Evolutionary conservation across 148 eudicot genomes (phyloP).

Genomic region (Salicornia ramosissima): DNA sequence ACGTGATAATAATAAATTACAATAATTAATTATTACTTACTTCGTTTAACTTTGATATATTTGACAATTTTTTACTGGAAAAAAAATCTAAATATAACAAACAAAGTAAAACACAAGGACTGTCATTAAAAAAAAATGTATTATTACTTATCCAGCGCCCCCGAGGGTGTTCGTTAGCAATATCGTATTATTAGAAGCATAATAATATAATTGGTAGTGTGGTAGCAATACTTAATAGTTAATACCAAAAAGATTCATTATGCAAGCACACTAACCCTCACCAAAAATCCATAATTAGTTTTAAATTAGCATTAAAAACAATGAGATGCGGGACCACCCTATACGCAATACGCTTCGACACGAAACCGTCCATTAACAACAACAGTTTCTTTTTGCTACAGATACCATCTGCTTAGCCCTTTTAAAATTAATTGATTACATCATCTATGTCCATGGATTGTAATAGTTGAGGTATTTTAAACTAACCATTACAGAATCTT

Average conservation of each 20-base stretch:
- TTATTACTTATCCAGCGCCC: too few species aligned
- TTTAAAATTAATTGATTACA: conserved; percentile 14
- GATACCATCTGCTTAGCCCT: conserved; percentile 16
- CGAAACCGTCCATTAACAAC: conserved; percentile 24
- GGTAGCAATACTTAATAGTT: not conserved
- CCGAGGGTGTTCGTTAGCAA: too few species aligned
- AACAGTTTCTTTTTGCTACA: conserved; percentile 8
- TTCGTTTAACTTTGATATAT: too few species aligned
- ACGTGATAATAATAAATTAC: too few species aligned
- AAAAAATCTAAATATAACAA: too few species aligned
- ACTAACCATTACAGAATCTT: conserved; percentile 4
- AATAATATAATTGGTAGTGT: not conserved
- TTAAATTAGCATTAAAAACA: not conserved
- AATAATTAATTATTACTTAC: too few species aligned
- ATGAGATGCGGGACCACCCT: not conserved
- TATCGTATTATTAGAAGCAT: too few species aligned
- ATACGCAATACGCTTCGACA: conserved; percentile 6
- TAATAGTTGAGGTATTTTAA: not conserved
- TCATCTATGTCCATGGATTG: conserved; percentile 3
- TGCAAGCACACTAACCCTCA: not conserved
- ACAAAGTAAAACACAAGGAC: too few species aligned
- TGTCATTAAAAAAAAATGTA: too few species aligned
- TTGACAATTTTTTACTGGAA: too few species aligned
- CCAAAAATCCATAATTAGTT: not conserved
- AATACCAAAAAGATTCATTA: conserved; percentile 9